Base-by-base conservation (phyloP, 1,139 yeast genomes). In the Pichia sp. region DNA sequence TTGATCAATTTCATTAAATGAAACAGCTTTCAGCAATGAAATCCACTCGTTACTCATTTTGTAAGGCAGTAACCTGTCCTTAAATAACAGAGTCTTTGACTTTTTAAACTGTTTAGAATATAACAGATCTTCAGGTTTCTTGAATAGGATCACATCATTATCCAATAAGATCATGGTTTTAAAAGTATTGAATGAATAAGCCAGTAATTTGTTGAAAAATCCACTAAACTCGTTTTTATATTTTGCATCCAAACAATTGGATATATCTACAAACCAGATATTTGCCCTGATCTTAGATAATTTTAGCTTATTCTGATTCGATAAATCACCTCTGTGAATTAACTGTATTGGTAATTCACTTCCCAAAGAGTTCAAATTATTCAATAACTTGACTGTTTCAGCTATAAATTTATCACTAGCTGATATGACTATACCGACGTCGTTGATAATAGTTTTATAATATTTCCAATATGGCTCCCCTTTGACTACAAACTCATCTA, bases 331-430 rank as follows among this genome's bases (percentile, higher is more conserved):
- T 39, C 69, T 66, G 49, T 73, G 72, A 3, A 78, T 66, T 34
- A 78, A 64, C 58, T 79, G 79, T 43, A 79, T 65, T 0, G 83
- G 82, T 37, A 70, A 62, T 32, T 59, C 59, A 51, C 72, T 77
- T 33, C 67, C 66, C 33, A 71, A 52, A 3, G 71, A 69, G 44
- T 80, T 62, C 39, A 78, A 57, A 5, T 72, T 62, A 39, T 64
- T 66, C 10, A 77, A 60, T 39, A 75, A 62, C 45, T 62, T 64
- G 1, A 66, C 66, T n/a, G 26, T 16, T 1, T 7, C 23, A 34
- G 11, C 26, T 7, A 34, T 64, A 52, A 73, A 75, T 6, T 51
- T 44, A 49, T 73, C 73, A 23, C 66, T 59, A 40, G 75, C 66
- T 3, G 79, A 67, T 27, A 77, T 52, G 1, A 73, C 79, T 9